Conservation (phyloP, 257 asterid species). For the Echium plantagineum region DNA sequence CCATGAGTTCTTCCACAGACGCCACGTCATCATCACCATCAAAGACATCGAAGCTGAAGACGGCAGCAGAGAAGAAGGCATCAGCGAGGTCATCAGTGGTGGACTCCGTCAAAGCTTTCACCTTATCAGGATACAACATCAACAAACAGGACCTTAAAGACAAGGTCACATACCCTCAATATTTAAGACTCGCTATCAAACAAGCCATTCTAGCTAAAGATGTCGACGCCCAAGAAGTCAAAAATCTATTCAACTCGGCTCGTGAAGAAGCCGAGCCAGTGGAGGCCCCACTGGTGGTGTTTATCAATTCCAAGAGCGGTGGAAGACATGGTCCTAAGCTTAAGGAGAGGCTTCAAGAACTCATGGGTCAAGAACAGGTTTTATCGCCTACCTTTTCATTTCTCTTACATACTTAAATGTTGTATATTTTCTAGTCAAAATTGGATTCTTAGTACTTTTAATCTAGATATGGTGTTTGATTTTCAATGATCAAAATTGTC, state of each 20-base stretch:
- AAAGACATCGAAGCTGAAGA: constrained; percentile 3
- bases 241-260: constrained; percentile 29
- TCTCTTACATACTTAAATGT: not conserved
- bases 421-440: too few relatives aligned
- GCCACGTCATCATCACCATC: not conserved
- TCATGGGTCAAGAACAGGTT: constrained; percentile 98
- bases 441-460: too few relatives aligned
- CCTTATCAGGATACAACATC: constrained; percentile 55
- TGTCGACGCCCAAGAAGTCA: constrained; percentile 26
- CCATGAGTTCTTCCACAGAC: too few relatives aligned
- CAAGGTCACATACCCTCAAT: constrained; percentile 63
- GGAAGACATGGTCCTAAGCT: constrained; percentile 94
- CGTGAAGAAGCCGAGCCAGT: constrained; percentile 22
- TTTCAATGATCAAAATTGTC: too few relatives aligned
- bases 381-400: too few relatives aligned
- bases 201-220: constrained; percentile 62
- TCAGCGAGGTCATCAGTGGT: constrained; percentile 70
- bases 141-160: constrained; percentile 52
- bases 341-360: constrained; percentile 60
- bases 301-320: constrained; percentile 79
- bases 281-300: constrained; percentile 73
- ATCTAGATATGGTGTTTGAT: too few relatives aligned
- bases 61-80: constrained; percentile 10
- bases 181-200: constrained; percentile 57
- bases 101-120: constrained; percentile 56